Conservation (phyloP, 257 asterid species). For the Osmanthus fragrans region DNA sequence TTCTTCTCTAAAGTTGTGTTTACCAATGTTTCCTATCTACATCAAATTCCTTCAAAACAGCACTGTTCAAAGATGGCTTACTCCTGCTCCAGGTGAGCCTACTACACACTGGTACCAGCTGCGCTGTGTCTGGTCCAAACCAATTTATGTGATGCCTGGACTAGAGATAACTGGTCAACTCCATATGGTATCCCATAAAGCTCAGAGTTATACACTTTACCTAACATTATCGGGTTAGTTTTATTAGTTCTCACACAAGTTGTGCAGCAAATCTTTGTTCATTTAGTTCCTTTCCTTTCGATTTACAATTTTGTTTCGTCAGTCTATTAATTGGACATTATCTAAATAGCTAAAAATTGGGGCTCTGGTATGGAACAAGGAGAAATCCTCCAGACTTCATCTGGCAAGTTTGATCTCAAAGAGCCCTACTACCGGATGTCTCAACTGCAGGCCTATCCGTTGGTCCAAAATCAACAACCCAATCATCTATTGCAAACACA, state of each 20-base stretch:
- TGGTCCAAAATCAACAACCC: slow-evolving; percentile 72
- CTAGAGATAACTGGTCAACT: slow-evolving; percentile 91
- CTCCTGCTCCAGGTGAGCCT: slow-evolving; percentile 94
- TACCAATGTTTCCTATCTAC: slow-evolving; percentile 16
- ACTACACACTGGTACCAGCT: slow-evolving; percentile 99
- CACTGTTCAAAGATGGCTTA: slow-evolving; percentile 91
- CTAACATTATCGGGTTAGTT: slow-evolving; percentile 78
- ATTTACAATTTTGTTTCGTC: slow-evolving; percentile 3
- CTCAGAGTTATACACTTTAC: slow-evolving; percentile 90
- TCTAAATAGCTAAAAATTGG: slow-evolving; percentile 74
- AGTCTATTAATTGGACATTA: slow-evolving; percentile 9
- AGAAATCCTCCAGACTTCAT: slow-evolving; percentile 78
- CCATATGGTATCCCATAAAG: slow-evolving; percentile 86
- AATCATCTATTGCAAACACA: slow-evolving; percentile 72
- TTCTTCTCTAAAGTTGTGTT: neutral
- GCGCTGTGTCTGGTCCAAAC: slow-evolving; percentile 89
- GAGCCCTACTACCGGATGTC: slow-evolving; percentile 96
- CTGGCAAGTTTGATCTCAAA: slow-evolving; percentile 86
- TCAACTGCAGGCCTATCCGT: slow-evolving; percentile 81
- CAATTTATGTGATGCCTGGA: slow-evolving; percentile 95
- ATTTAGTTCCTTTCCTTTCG: neutral
- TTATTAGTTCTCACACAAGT: neutral
- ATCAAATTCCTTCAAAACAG: slow-evolving; percentile 34
- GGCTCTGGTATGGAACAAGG: slow-evolving; percentile 94
- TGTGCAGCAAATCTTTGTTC: neutral